phyloP scores from a whole-genome alignment of 805 yeast genomes.

The Candida vartiovaarae region DNA sequence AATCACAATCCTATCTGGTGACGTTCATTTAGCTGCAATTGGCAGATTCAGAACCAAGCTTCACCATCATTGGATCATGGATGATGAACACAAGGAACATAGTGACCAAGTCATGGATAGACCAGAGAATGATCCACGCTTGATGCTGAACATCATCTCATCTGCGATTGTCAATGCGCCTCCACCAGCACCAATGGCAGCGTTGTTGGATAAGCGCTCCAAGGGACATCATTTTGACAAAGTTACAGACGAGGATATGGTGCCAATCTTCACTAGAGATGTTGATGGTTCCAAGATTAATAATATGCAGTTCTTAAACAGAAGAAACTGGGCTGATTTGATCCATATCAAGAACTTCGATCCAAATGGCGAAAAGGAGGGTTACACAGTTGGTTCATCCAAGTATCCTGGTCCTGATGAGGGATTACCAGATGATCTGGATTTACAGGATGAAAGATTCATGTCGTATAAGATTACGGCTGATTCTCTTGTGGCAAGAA shows the following conservation, averaged over 20 bases:
- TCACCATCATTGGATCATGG: slow-evolving; percentile 35
- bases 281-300: slow-evolving; percentile 43
- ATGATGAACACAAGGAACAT: slow-evolving; percentile 28
- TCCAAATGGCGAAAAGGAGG: slow-evolving; percentile 6
- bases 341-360: slow-evolving; percentile 40
- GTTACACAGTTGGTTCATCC: slow-evolving; percentile 24
- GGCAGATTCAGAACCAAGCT: slow-evolving; percentile 64
- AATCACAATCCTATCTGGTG: slow-evolving; percentile 84
- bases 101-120: slow-evolving; percentile 33
- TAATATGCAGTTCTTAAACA: slow-evolving; percentile 52
- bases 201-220: slow-evolving; percentile 59
- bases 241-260: slow-evolving; percentile 70
- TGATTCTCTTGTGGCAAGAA: slow-evolving; percentile 56
- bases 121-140: slow-evolving; percentile 67
- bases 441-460: slow-evolving; percentile 25
- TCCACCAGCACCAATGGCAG: slow-evolving; percentile 85
- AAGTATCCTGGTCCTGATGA: slow-evolving; percentile 38
- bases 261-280: slow-evolving; percentile 61
- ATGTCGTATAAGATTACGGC: slow-evolving; percentile 48
- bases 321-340: slow-evolving; percentile 68
- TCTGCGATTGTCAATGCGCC: slow-evolving; percentile 92
- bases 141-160: slow-evolving; percentile 76
- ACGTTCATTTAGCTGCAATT: slow-evolving; percentile 83
- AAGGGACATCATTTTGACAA: slow-evolving; percentile 56
- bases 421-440: slow-evolving; percentile 7